Evolutionary conservation across 2,329 filamentous ascomycete genomes (phyloP).

Genomic region (Drechslerella dactyloides): DNA sequence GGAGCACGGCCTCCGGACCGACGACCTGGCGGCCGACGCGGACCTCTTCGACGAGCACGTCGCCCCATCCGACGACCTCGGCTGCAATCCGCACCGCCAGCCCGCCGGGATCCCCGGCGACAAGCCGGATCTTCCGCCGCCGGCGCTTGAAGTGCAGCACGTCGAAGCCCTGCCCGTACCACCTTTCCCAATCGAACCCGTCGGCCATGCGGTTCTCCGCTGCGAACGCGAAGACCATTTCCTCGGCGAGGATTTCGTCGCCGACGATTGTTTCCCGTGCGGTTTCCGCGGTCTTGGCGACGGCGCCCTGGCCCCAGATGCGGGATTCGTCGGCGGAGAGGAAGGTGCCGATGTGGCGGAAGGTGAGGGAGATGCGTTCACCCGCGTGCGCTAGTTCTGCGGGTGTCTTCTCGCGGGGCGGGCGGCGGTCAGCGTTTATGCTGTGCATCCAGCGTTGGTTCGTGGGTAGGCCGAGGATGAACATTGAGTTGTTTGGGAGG

Average conservation of each 20-base stretch:
- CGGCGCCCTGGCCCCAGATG: slow-evolving; percentile 94
- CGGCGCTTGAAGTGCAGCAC: slow-evolving; percentile 69
- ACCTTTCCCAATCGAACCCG: slow-evolving; percentile 73
- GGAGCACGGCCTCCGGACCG: slow-evolving; percentile 23
- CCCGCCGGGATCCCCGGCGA: slow-evolving; percentile 55
- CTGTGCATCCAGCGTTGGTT: slow-evolving; percentile 89
- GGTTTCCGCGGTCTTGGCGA: slow-evolving; percentile 67
- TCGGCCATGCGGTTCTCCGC: slow-evolving; percentile 76
- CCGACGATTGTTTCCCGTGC: slow-evolving; percentile 74
- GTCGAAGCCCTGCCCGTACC: slow-evolving; percentile 83
- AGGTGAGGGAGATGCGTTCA: slow-evolving; percentile 87
- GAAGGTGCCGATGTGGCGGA: slow-evolving; percentile 87
- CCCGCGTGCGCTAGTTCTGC: slow-evolving; percentile 76
- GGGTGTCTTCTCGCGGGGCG: slow-evolving; percentile 68
- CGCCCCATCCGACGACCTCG: slow-evolving; percentile 39
- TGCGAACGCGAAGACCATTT: slow-evolving; percentile 79
- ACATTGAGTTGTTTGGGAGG: slow-evolving; percentile 87
- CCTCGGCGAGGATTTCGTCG: slow-evolving; percentile 68
- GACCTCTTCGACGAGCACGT: slow-evolving; percentile 34
- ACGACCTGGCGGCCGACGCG: slow-evolving; percentile 16
- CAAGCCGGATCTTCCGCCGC: slow-evolving; percentile 58
- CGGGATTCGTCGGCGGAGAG: slow-evolving; percentile 62
- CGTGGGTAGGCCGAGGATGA: slow-evolving; percentile 77
- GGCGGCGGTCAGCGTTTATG: slow-evolving; percentile 86
- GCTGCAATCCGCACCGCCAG: slow-evolving; percentile 56